Evolutionary conservation across 2,329 filamentous ascomycete genomes (phyloP), one percentile per base, ranked within the genome.

Genomic region (Aspergillus texensis): DNA sequence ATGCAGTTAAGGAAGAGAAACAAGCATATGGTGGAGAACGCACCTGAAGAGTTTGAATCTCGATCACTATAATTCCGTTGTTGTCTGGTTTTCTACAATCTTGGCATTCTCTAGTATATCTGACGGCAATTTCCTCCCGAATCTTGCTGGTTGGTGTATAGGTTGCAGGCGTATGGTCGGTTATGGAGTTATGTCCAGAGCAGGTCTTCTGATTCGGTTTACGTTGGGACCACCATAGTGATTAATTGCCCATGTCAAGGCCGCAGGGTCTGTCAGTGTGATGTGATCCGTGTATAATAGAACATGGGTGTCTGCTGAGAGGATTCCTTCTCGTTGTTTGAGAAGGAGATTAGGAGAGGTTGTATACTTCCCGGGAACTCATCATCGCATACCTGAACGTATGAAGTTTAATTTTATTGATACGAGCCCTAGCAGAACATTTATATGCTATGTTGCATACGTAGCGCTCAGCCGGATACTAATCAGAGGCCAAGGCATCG

Each of bases 181-280:
- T 54, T 65, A 61, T 24, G 65, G 67, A 65, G 67, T 67, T 59
- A 39, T 57, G n/a, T 55, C 54, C 41, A 48, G 55, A 58, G 16
- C 58, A 52, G 48, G 58, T 45, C 46, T 52, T 52, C 36, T 50
- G 30, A 24, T 32, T 45, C 21, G 19, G 41, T 34, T 48, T 34
- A 34, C 48, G 34, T 62, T 50, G 52, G 46, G 60, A 28, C 24
- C 46, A 50, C 46, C 39, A 43, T 60, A 46, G 36, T 48, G 39
- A 39, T 58, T 60, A 48, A 12, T 48, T 57, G 41, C 57, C 19
- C 14, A 19, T 36, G 45, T 16, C 21, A 45, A 11, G 5, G 19
- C 36, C 24, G 28, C 10, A 39, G 48, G 41, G 16, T 57, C 52
- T 57, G 55, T 62, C 52, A 48, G 57, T 57, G 58, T 11, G 54